Evolutionary conservation across 2,329 filamentous ascomycete species (phyloP).

Genomic region (Tolypocladium ovalisporum): DNA sequence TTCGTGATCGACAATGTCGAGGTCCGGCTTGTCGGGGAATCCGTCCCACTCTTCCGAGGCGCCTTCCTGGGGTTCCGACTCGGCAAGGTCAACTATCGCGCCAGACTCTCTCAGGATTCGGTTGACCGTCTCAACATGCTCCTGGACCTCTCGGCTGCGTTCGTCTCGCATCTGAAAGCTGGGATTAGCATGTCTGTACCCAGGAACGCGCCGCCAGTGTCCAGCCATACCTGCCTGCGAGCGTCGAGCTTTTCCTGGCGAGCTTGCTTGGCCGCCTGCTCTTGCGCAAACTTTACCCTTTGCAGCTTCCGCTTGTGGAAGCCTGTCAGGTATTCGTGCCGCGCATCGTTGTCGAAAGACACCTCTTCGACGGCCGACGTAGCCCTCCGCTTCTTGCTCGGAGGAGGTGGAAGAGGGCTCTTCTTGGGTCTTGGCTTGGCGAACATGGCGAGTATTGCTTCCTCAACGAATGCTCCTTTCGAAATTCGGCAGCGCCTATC

Average conservation of each 20-base stretch:
- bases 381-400: conserved; percentile 56
- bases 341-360: conserved; percentile 68
- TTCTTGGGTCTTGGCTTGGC: conserved; percentile 49
- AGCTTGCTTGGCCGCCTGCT: conserved; percentile 65
- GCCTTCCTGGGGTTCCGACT: conserved; percentile 29
- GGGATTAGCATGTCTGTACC: neutral
- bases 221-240: conserved; percentile 59
- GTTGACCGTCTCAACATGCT: conserved; percentile 70
- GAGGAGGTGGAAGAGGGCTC: conserved; percentile 43
- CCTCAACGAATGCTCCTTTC: neutral
- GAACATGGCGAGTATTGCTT: conserved; percentile 28
- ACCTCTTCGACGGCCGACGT: conserved; percentile 62
- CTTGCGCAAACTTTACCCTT: conserved; percentile 74
- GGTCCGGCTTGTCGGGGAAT: conserved; percentile 39
- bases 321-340: conserved; percentile 82
- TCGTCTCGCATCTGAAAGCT: conserved; percentile 66
- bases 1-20: conserved; percentile 60
- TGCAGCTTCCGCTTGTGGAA: conserved; percentile 94
- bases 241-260: conserved; percentile 65
- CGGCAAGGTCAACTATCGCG: conserved; percentile 25
- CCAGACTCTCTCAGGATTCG: conserved; percentile 53
- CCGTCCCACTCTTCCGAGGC: conserved; percentile 52
- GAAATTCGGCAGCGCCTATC: neutral
- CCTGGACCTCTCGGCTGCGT: conserved; percentile 68
- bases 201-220: neutral